Percentiles rank a stretch among this genome's conserved stretches.
phyloP scores from a whole-genome alignment of 371 early-diverging fungal species.

The Apophysomyces trapeziformis region DNA sequence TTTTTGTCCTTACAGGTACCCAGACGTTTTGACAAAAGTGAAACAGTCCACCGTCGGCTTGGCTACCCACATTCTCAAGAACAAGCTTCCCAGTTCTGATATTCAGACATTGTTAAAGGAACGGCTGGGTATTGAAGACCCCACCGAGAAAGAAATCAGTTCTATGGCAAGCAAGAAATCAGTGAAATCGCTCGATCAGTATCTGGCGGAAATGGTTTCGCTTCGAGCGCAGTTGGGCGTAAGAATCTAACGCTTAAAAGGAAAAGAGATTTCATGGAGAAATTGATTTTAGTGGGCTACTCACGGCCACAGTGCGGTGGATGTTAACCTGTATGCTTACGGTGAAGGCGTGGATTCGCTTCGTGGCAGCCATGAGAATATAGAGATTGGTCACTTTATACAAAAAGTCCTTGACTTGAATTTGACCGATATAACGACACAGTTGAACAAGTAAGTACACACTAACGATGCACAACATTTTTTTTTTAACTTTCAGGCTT shows the following conservation, averaged over 20 bases:
- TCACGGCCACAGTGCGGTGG: slow-evolving; percentile 92
- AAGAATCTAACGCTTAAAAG: slow-evolving; percentile 20
- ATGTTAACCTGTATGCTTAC: slow-evolving; percentile 91
- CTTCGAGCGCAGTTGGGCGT: slow-evolving; percentile 73
- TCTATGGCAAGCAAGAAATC: slow-evolving; percentile 35
- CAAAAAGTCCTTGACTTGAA: slow-evolving; percentile 65
- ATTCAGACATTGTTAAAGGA: slow-evolving; percentile 56
- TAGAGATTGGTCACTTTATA: slow-evolving; percentile 83
- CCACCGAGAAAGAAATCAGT: slow-evolving; percentile 67
- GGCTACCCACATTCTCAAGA: slow-evolving; percentile 37
- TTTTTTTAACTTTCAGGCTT: neutral
- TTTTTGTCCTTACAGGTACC: slow-evolving; percentile 44
- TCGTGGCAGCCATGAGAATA: slow-evolving; percentile 83
- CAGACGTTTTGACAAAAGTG: slow-evolving; percentile 71
- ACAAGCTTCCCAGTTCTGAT: slow-evolving; percentile 17
- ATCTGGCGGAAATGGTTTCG: slow-evolving; percentile 73
- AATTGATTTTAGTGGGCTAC: slow-evolving; percentile 74
- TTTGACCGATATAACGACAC: slow-evolving; percentile 62
- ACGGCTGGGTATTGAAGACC: slow-evolving; percentile 71
- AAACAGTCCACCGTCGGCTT: slow-evolving; percentile 66
- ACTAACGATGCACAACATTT: neutral
- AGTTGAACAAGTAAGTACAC: slow-evolving; percentile 50
- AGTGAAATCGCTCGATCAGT: slow-evolving; percentile 45
- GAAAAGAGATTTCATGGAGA: neutral
- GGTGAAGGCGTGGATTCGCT: slow-evolving; percentile 56